Base-by-base conservation (phyloP, 148 eudicot species). In the Heliosperma pusillum region DNA sequence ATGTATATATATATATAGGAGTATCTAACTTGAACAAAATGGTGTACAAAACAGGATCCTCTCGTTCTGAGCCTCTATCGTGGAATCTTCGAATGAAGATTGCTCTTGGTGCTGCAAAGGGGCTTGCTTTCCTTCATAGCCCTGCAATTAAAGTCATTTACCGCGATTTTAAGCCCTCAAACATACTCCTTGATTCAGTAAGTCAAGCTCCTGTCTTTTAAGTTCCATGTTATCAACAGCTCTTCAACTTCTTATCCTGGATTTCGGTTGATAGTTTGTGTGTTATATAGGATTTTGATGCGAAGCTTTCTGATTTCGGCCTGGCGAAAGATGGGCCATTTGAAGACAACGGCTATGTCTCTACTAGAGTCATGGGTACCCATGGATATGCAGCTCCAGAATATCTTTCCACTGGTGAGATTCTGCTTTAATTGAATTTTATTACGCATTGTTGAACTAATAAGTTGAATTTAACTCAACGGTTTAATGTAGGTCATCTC, bases 251-350 rank as follows among this genome's bases (percentile, higher is more conserved):
- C 42, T 6, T 36, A 36, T 36, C 42, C 42, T 36, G 42, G 42
- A 13, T 27, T 58, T 27, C 15, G 10, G 17, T 45, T 27, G 4
- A 22, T 36, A 44, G 55, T 10, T 67, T 9, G n/a, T 33, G 53
- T 0, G 71, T 50, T 36, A 25, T 25, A 13, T 33, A 92, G 97
- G 74, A 86, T 58, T 90, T 79, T 58, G 87, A 86, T 45, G 96
- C 93, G 9, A 93, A 90, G 82, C 96, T 93, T 45, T 93, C 96
- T 30, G 97, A 90, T 82, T 92, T 92, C 42, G 97, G 96, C 76
- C 81, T 92, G 82, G 97, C 97, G 15, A 90, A 86, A 80, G 96
- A 90, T 71, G 96, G 93, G 2, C 96, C 93, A 47, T 66, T n/a
- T 42, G 93, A 81, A 75, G 92, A 88, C 29, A 80, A 82, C 77